Evolutionary conservation across 2,329 filamentous ascomycete genomes (phyloP), one percentile per base, ranked within the genome.

Genomic region (Xylaria hypoxylon): DNA sequence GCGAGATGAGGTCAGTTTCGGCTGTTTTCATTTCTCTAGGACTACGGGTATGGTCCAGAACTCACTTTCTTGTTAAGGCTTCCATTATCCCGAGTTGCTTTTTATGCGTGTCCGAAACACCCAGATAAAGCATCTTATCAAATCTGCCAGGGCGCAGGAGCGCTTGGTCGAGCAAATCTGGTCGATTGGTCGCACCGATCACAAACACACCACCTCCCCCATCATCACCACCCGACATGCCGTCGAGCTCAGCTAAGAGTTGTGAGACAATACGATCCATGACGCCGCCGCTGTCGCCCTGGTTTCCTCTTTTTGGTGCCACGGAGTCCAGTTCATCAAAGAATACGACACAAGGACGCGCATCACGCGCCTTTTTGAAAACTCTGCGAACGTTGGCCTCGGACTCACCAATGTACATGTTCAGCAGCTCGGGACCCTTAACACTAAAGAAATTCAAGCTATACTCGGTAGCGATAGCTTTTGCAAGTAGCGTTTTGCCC

Each of bases 231-330:
- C 95, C 92, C 59, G 94, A 97, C 96, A 99, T 99, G 58, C 96
- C 96, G 77, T 99, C 96, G 24, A 99, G 84, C 80, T 99, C 96
- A 0, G 96, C 96, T 11, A 99, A 87, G 50, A 99, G 83, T 81
- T 98, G 96, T 66, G 92, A 96, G 58, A 99, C 95, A 71, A 98
- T 98, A 62, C 96, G 89, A 78, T 98, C 96, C 95, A 98, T 98
- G 62, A 98, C 96, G 76, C 96, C 96, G 64, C 96, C 95, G 70
- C 93, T 97, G 75, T 98, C 96, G 55, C 96, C 96, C 79, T 98
- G 95, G 75, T 98, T 98, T 42, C 96, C 96, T 80, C 96, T 87
- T 82, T 98, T 98, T 0, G 96, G 96, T 4, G 96, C 95, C 2
- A 98, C 95, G 0, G 92, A 96, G 79, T 97, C 94, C 72, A 97